Evolutionary conservation across 805 yeast species (phyloP).

Genomic region (Saturnispora dispora): DNA sequence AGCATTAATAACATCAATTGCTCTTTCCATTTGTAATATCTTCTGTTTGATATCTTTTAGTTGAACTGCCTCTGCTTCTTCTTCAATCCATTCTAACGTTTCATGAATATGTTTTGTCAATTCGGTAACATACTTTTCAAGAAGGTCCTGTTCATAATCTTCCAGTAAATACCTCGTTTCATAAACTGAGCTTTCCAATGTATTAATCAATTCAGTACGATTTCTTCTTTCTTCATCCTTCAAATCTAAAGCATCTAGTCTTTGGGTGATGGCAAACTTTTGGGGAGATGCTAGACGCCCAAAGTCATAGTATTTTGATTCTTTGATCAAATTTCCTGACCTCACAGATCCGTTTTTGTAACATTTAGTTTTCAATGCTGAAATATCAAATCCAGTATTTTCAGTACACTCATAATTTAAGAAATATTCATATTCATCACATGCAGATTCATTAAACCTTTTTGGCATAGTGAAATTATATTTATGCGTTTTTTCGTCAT

Average conservation of each 20-base stretch:
- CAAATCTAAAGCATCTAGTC: conserved; percentile 36
- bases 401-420: conserved; percentile 9
- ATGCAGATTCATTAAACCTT: conserved; percentile 28
- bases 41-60: conserved; percentile 31
- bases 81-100: conserved; percentile 70
- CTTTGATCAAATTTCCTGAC: conserved; percentile 17
- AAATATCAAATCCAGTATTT: conserved; percentile 38
- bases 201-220: conserved; percentile 53
- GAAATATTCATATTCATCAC: conserved; percentile 28
- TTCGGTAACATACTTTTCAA: conserved; percentile 30
- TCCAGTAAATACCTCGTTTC: conserved; percentile 63
- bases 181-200: conserved; percentile 43
- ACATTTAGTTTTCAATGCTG: conserved; percentile 32
- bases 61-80: conserved; percentile 48
- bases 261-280: conserved; percentile 25
- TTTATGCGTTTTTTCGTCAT: conserved; percentile 2
- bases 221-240: conserved; percentile 47
- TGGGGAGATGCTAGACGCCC: conserved; percentile 38
- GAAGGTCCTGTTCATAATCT: conserved; percentile 38
- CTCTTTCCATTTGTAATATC: conserved; percentile 19
- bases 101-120: conserved; percentile 35
- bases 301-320: conserved; percentile 31
- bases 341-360: conserved; percentile 6
- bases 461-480: conserved; percentile 17
- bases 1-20: not conserved